phyloP scores from a whole-genome alignment of 371 early-diverging fungal species.

The Zopfochytrium polystomum region DNA sequence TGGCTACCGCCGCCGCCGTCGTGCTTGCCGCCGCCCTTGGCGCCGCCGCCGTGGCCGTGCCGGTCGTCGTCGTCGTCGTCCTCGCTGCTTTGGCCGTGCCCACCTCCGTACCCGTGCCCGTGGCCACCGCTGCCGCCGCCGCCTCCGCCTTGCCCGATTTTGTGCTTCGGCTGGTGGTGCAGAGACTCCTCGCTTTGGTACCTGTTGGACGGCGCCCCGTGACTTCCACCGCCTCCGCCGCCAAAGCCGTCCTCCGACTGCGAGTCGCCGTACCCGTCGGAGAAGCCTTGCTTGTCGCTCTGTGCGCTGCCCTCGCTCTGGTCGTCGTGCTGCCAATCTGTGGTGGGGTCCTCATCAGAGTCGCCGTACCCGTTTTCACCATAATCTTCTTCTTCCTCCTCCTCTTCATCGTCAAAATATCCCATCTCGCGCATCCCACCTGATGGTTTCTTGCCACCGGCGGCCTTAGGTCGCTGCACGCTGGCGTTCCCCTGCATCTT shows the following conservation, averaged over 20 bases:
- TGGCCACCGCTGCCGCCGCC: too few species aligned
- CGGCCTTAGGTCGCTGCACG: too few species aligned
- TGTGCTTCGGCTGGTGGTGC: background rate
- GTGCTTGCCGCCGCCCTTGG: background rate
- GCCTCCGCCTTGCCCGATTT: too few species aligned
- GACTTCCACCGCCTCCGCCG: too few species aligned
- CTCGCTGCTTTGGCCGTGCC: background rate
- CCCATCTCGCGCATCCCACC: background rate
- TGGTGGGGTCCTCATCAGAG: background rate
- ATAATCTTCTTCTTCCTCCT: background rate
- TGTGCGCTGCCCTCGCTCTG: background rate
- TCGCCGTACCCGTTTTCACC: background rate
- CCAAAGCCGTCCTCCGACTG: too few species aligned
- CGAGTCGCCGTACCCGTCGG: too few species aligned
- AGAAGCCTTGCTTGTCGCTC: background rate
- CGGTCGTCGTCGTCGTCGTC: background rate
- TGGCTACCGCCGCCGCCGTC: conserved; percentile 3
- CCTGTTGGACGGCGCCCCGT: too few species aligned
- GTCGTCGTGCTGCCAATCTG: too few species aligned
- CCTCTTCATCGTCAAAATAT: background rate
- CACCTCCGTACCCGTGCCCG: too few species aligned
- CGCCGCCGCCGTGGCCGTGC: background rate
- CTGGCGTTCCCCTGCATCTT: too few species aligned
- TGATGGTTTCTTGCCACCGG: background rate
- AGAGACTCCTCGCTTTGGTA: too few species aligned